Conservation (phyloP, 805 yeast species). For the Saccharomycopsis lassenensis region DNA sequence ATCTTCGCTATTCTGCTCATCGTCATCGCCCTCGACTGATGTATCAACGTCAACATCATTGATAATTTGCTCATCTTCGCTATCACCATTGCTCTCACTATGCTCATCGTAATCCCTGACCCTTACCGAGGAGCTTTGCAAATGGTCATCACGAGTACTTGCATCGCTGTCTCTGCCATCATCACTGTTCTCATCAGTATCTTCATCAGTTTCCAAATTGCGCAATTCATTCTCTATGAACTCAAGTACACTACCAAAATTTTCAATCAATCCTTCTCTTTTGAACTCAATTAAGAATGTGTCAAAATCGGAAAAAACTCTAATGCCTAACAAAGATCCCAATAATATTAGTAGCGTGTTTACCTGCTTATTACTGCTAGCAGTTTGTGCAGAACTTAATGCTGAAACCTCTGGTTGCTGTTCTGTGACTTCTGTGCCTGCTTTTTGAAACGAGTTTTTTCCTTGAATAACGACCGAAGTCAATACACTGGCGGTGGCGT, state of each 20-base stretch:
- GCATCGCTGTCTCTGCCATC: too few relatives aligned
- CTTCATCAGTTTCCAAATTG: slow-evolving; percentile 14
- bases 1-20: slow-evolving; percentile 1
- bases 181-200: not conserved
- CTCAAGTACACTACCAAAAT: slow-evolving; percentile 20
- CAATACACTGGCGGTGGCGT: slow-evolving; percentile 35
- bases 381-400: too few relatives aligned
- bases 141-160: too few relatives aligned
- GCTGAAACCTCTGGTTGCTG: too few relatives aligned
- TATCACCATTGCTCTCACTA: too few relatives aligned
- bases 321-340: slow-evolving; percentile 28
- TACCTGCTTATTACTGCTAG: slow-evolving; percentile 3
- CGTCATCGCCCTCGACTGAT: slow-evolving; percentile 1
- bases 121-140: too few relatives aligned
- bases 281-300: too few relatives aligned
- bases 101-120: too few relatives aligned
- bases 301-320: too few relatives aligned
- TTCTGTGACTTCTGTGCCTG: too few relatives aligned
- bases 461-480: slow-evolving; percentile 51
- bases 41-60: not conserved
- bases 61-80: too few relatives aligned
- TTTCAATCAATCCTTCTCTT: slow-evolving; percentile 63
- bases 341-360: slow-evolving; percentile 6
- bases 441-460: slow-evolving; percentile 1
- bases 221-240: not conserved